These are phyloP conservation scores for Puccinia polysora DNA, from an alignment of 1,284 basidiomycete genomes.

Conservation along the genomic window DNA sequence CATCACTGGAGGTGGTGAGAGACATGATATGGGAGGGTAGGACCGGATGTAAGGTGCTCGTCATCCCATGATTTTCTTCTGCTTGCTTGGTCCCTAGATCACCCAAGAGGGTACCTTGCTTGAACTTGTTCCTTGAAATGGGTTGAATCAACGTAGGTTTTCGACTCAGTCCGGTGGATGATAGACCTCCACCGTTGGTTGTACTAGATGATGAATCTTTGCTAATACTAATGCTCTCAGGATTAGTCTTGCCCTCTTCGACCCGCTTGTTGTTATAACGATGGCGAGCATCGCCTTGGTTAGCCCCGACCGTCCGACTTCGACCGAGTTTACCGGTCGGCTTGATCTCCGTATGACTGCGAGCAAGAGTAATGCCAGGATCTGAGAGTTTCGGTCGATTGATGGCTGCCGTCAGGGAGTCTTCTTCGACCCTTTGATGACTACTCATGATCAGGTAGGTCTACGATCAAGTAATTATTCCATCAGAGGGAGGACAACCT, in stretches of 20 bases:
- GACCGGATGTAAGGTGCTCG: slow-evolving; percentile 8
- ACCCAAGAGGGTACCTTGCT: slow-evolving; percentile 30
- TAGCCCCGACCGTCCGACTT: too few relatives aligned
- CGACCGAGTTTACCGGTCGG: too few relatives aligned
- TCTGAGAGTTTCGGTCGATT: too few relatives aligned
- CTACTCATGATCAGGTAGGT: slow-evolving; percentile 1
- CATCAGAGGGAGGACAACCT: not conserved
- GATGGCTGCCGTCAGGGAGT: not conserved
- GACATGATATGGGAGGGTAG: slow-evolving; percentile 31
- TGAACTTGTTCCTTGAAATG: slow-evolving; percentile 1
- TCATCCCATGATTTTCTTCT: not conserved
- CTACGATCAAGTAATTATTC: not conserved
- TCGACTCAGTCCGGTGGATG: slow-evolving; percentile 14
- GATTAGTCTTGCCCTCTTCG: too few relatives aligned
- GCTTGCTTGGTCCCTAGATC: not conserved
- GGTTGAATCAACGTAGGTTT: slow-evolving; percentile 24
- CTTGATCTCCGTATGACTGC: too few relatives aligned
- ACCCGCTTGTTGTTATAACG: too few relatives aligned
- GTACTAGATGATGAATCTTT: too few relatives aligned
- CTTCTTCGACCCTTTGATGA: not conserved
- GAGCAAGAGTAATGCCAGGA: too few relatives aligned
- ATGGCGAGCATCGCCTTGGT: too few relatives aligned
- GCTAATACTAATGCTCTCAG: too few relatives aligned
- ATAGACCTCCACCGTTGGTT: not conserved
- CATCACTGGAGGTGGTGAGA: not conserved